Conservation (phyloP, 192 early-diverging fungal species). For the Coemansia sp. region DNA sequence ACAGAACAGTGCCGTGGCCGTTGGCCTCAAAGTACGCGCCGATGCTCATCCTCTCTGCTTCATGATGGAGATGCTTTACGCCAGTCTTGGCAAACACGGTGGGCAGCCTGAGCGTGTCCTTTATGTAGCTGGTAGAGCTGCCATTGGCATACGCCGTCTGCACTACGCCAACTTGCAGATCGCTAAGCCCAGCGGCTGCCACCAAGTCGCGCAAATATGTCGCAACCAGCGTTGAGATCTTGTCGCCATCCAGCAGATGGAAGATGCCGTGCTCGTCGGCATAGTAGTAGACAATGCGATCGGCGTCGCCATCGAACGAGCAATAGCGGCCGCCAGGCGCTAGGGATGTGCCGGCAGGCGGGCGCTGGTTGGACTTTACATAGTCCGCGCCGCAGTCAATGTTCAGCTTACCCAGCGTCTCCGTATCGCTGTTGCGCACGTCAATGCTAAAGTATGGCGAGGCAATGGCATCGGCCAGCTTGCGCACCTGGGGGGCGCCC, state of each 20-base stretch:
- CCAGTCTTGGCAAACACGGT: slow-evolving; percentile 95
- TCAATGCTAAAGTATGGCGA: slow-evolving; percentile 61
- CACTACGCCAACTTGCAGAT: slow-evolving; percentile 88
- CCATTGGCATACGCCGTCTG: slow-evolving; percentile 99
- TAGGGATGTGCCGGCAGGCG: slow-evolving; percentile 67
- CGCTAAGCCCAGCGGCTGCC: slow-evolving; percentile 67
- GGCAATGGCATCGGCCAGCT: slow-evolving; percentile 64
- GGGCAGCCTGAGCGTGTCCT: slow-evolving; percentile 84
- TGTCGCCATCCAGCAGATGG: slow-evolving; percentile 96
- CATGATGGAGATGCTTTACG: slow-evolving; percentile 99
- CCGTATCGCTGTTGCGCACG: slow-evolving; percentile 73
- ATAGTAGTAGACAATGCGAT: slow-evolving; percentile 97
- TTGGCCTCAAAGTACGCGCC: slow-evolving; percentile 99
- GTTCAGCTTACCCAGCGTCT: slow-evolving; percentile 75
- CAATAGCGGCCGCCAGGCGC: slow-evolving; percentile 67
- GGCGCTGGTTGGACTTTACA: slow-evolving; percentile 87
- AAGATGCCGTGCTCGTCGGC: slow-evolving; percentile 69
- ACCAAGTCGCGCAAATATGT: slow-evolving; percentile 91
- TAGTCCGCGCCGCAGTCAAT: slow-evolving; percentile 93
- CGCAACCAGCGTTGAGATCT: slow-evolving; percentile 93
- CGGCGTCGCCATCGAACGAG: slow-evolving; percentile 97
- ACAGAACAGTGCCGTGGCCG: slow-evolving; percentile 97
- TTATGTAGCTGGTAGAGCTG: slow-evolving; percentile 88
- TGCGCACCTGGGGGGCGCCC: slow-evolving; percentile 83
- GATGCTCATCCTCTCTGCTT: slow-evolving; percentile 93